Conservation (phyloP, 176 grass and related monocot genomes). For the Metroxylon sagu region DNA sequence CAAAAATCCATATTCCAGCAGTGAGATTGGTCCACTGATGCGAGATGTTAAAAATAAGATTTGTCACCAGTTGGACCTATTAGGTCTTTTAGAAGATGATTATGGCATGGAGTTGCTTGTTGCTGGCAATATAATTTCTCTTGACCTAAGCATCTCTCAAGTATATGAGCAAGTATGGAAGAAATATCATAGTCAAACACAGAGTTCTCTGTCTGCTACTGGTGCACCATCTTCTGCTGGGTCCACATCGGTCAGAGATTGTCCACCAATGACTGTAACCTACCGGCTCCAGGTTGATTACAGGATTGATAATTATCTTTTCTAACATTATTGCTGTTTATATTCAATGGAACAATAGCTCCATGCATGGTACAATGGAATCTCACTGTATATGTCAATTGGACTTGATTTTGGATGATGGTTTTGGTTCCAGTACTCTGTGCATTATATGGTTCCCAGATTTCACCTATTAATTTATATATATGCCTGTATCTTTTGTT, state of each 20-base stretch:
- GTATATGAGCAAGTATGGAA: constrained; percentile 97
- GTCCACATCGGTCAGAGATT: constrained; percentile 58
- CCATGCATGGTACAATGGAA: too few relatives aligned
- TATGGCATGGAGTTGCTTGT: constrained; percentile 97
- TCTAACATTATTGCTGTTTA: background rate
- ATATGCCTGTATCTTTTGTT: too few relatives aligned
- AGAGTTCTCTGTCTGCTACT: constrained; percentile 46
- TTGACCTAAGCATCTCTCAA: constrained; percentile 92
- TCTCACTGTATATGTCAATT: too few relatives aligned
- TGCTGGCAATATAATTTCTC: constrained; percentile 96
- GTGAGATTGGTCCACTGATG: constrained; percentile 91
- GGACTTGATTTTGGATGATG: too few relatives aligned
- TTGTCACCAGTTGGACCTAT: constrained; percentile 86
- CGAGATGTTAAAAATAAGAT: constrained; percentile 99
- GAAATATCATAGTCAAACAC: constrained; percentile 66
- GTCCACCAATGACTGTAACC: constrained; percentile 87
- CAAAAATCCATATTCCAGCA: constrained; percentile 84
- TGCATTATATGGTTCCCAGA: too few relatives aligned
- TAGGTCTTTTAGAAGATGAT: constrained; percentile 88
- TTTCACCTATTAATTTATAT: too few relatives aligned
- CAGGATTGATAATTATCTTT: background rate
- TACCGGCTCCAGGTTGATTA: constrained; percentile 81
- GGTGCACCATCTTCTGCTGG: constrained; percentile 30
- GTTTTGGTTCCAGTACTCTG: too few relatives aligned
- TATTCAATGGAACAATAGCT: too few relatives aligned